phyloP scores from a whole-genome alignment of 2,329 filamentous ascomycete species.

The Plectosphaerella cucumerina region DNA sequence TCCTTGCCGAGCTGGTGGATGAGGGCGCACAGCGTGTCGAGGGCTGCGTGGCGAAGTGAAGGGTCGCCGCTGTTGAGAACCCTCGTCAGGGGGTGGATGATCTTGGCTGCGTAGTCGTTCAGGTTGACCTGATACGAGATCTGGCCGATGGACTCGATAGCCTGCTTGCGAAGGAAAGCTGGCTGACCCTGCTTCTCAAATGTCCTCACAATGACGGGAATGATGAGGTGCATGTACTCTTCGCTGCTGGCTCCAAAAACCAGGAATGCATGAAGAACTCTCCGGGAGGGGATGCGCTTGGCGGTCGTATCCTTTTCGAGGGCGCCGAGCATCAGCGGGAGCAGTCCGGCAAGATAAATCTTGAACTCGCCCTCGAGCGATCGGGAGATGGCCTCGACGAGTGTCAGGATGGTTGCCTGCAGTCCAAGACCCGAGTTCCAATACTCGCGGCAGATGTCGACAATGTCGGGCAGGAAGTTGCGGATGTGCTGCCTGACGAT shows the following conservation, averaged over 20 bases:
- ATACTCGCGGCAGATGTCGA: constrained; percentile 82
- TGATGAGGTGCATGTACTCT: constrained; percentile 98
- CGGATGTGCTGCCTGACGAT: constrained; percentile 97
- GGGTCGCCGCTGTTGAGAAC: constrained; percentile 72
- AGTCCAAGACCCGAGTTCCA: constrained; percentile 79
- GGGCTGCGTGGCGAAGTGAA: constrained; percentile 70
- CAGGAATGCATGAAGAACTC: constrained; percentile 89
- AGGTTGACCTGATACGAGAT: constrained; percentile 95
- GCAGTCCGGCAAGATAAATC: constrained; percentile 81
- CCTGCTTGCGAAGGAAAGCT: constrained; percentile 72
- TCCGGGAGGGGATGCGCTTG: constrained; percentile 78
- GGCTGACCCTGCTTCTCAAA: constrained; percentile 89
- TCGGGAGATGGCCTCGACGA: constrained; percentile 90
- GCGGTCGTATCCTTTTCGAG: constrained; percentile 78
- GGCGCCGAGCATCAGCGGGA: constrained; percentile 91
- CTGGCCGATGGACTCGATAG: constrained; percentile 92
- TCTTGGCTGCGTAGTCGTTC: constrained; percentile 93
- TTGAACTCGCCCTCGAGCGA: constrained; percentile 98
- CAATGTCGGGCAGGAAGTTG: constrained; percentile 81
- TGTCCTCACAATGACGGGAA: constrained; percentile 88
- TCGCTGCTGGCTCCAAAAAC: constrained; percentile 94
- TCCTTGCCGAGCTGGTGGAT: constrained; percentile 96
- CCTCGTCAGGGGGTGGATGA: constrained; percentile 87
- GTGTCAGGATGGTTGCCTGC: constrained; percentile 84
- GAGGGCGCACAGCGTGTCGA: constrained; percentile 91